Evolutionary conservation across 2,329 filamentous ascomycete genomes (phyloP), one percentile per base, ranked within the genome.

Genomic region (Hymenoscyphus repandus): DNA sequence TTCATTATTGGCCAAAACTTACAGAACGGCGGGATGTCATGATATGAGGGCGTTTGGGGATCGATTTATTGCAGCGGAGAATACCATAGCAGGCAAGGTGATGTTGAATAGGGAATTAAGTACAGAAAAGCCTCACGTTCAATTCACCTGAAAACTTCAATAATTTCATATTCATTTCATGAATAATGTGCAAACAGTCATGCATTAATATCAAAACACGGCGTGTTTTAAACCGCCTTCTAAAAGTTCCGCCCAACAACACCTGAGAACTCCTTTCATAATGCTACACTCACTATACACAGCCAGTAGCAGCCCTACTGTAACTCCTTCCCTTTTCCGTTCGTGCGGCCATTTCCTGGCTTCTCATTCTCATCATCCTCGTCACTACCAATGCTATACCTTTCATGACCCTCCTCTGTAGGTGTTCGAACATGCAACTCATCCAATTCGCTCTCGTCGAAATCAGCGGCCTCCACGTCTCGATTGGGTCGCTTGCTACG

Each of bases 381-480:
- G 46, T 73, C 78, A 15, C 72, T 77, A 15, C 78, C 81, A 7
- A 83, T 69, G 50, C 74, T 77, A 63, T 85, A 85, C 56, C 73
- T 72, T 50, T 74, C 71, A 39, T 72, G 70, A 20, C 68, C 66
- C 39, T 62, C 58, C 46, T 66, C 62, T 10, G 58, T 62, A n/a
- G 63, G 61, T 7, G 61, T 63, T 40, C 49, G 45, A 12, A 66
- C 57, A 56, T 81, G 78, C 36, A 86, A 66, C 54, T 83, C 79
- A 52, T 85, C 81, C 39, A 86, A 67, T 64, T 83, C 80, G 56
- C 74, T 80, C 70, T 85, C 83, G 58, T 85, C 81, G 60, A 85
- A 85, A 59, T 83, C 81, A 2, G 74, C 79, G 1, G 80, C 77
- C 64, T 86, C 82, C 4, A 86, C 68, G 61, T 85, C 80, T 11